These are phyloP conservation scores for Fusarium stilboides DNA, from an alignment of 2,329 filamentous ascomycete genomes.

Conservation along the genomic window DNA sequence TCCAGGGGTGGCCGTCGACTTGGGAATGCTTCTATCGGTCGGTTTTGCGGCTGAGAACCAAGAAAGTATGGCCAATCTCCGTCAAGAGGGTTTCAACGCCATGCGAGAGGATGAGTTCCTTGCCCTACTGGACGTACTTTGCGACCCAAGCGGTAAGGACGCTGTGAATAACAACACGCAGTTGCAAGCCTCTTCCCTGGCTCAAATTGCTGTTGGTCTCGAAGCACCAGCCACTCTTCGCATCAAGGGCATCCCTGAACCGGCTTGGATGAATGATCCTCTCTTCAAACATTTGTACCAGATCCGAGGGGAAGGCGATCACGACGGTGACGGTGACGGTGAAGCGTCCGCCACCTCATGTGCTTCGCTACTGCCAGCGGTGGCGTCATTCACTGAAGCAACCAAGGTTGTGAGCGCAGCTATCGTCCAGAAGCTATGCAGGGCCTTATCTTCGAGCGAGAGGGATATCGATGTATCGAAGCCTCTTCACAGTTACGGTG, in stretches of 20 bases:
- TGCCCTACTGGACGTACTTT: constrained; percentile 8
- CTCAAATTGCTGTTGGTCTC: constrained; percentile 14
- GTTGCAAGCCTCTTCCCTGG: background rate
- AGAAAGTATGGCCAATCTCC: constrained; percentile 4
- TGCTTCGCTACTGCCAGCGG: constrained; percentile 1
- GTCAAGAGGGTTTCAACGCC: constrained; percentile 8
- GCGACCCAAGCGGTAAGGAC: background rate
- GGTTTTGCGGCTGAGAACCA: constrained; percentile 67
- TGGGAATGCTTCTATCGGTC: constrained; percentile 66
- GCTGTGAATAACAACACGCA: background rate
- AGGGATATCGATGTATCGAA: constrained; percentile 44
- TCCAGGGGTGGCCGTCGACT: constrained; percentile 62
- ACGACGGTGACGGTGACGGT: background rate
- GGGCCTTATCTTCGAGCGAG: constrained; percentile 45
- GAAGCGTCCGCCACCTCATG: background rate
- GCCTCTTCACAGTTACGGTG: constrained; percentile 49
- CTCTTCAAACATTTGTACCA: constrained; percentile 3
- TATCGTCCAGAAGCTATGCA: background rate
- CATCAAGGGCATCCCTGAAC: constrained; percentile 1
- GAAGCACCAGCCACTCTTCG: constrained; percentile 3
- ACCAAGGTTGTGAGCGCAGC: constrained; percentile 1
- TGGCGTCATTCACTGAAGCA: background rate
- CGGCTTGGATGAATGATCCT: constrained; percentile 12
- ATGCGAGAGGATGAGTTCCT: constrained; percentile 16
- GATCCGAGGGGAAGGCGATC: constrained; percentile 4